Conservation (phyloP, 2,329 filamentous ascomycete species). For the Nemania serpens region DNA sequence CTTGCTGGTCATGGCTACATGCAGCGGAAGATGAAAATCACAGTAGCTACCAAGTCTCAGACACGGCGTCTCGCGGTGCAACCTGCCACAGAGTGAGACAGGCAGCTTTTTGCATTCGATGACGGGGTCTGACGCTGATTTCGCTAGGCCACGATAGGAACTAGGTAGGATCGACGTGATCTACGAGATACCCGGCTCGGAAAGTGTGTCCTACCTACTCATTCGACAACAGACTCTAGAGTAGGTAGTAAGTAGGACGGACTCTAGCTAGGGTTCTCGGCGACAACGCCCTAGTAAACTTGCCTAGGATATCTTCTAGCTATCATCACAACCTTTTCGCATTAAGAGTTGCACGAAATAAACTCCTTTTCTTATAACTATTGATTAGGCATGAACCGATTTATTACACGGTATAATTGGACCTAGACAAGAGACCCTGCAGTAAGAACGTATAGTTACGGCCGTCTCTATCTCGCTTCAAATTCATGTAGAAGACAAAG, state of each 20-base stretch:
- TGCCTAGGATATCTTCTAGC: not conserved
- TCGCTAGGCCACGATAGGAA: not conserved
- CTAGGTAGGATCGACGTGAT: no score
- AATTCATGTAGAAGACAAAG: no score
- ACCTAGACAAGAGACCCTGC: no score
- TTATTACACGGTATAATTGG: not conserved
- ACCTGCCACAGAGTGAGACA: constrained; percentile 16
- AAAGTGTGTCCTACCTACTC: no score
- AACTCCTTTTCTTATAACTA: not conserved
- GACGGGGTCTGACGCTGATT: constrained; percentile 4
- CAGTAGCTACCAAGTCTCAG: constrained; percentile 17
- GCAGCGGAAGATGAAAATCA: constrained; percentile 16
- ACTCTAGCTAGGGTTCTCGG: no score
- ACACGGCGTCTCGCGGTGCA: constrained; percentile 26
- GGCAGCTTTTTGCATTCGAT: not conserved
- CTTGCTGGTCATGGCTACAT: not conserved
- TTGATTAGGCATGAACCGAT: not conserved
- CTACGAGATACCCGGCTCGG: no score
- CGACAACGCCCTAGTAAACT: not conserved
- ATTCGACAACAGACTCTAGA: no score
- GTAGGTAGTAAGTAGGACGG: no score
- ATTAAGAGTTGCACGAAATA: no score
- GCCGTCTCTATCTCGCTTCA: no score
- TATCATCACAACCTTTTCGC: no score
- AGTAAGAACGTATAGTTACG: no score